Evolutionary conservation across 148 eudicot species (phyloP).

Genomic region (Chenopodium formosanum): DNA sequence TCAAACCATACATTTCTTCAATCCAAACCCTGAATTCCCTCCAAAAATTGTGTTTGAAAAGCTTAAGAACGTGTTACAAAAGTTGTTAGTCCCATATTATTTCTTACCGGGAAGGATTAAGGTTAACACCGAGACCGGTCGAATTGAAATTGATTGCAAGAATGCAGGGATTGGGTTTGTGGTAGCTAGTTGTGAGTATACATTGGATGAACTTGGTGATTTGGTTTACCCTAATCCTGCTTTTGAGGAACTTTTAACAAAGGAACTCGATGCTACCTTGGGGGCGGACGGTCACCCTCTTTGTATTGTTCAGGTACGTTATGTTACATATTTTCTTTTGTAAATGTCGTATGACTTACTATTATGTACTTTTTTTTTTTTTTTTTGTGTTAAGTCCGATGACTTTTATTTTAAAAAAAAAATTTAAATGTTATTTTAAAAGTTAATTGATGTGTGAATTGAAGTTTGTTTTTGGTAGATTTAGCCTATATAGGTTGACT

Average conservation of each 20-base stretch:
- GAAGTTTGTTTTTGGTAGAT: too few relatives aligned
- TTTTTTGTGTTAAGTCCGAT: too few relatives aligned
- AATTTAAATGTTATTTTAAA: too few relatives aligned
- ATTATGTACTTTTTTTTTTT: too few relatives aligned
- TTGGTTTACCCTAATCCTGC: slow-evolving; percentile 91
- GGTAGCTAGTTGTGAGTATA: slow-evolving; percentile 55
- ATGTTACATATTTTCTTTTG: not conserved
- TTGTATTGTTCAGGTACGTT: slow-evolving; percentile 68
- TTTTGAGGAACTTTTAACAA: slow-evolving; percentile 61
- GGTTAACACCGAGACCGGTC: slow-evolving; percentile 40
- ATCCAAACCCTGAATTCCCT: slow-evolving; percentile 50
- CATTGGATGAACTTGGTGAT: slow-evolving; percentile 69
- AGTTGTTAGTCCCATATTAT: slow-evolving; percentile 49
- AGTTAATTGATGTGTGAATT: too few relatives aligned
- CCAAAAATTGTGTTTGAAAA: slow-evolving; percentile 35
- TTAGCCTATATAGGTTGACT: too few relatives aligned
- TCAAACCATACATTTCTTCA: slow-evolving; percentile 80
- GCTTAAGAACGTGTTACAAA: slow-evolving; percentile 41
- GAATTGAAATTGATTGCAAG: slow-evolving; percentile 69
- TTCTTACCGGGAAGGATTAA: slow-evolving; percentile 73
- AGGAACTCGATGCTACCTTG: slow-evolving; percentile 32
- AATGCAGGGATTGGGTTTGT: slow-evolving; percentile 65
- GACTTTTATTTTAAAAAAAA: too few relatives aligned
- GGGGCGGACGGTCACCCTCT: slow-evolving; percentile 54
- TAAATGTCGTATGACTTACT: too few relatives aligned